Base-by-base conservation (phyloP, 2,329 filamentous ascomycete species). In the Aspergillus transmontanensis region DNA sequence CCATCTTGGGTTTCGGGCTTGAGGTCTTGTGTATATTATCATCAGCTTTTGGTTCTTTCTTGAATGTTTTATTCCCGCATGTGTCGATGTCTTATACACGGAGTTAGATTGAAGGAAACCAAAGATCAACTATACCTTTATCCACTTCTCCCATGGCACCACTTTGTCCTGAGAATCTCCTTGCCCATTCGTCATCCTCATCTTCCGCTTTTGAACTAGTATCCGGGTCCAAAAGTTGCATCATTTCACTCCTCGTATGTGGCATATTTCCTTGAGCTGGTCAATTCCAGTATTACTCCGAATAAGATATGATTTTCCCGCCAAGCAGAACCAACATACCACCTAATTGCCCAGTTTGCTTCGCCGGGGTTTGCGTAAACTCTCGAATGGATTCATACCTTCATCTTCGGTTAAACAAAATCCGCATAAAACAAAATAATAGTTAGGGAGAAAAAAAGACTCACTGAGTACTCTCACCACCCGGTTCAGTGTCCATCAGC, bases 381-480 rank as follows among this genome's bases (percentile, higher is more conserved):
- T 79, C 82, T 57, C 84, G 75, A 58, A 83, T 82, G 57, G 81
- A 84, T 77, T 89, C 87, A 74, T 90, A 89, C 76, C 85, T 86
- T 59, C 23, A 32, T 23, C 36, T 32, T 21, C 32, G 9, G 11
- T 32, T 14, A 21, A 23, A 16, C 1, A 10, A 21, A 26, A 23
- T 3, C 12, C 36, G n/a, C 32, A 3, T 36, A 9, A 10, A 28
- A 6, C 19, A 6, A 34, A 36, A 23, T n/a, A 11, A 3, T 28
- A 28, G 6, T 5, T 28, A 9, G 55, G 11, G 19, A 12, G n/a
- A 32, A 36, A 46, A 39, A 30, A 23, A 57, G 21, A 58, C 78
- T 60, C 80, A 87, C 82, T 87, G 87, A 5, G 83, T 84, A 62
- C 81, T 81, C 74, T 89, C 86, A 67, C 87, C 87, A 71, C 87